phyloP scores from a whole-genome alignment of 257 asterid species.

The Solanum neorickii region DNA sequence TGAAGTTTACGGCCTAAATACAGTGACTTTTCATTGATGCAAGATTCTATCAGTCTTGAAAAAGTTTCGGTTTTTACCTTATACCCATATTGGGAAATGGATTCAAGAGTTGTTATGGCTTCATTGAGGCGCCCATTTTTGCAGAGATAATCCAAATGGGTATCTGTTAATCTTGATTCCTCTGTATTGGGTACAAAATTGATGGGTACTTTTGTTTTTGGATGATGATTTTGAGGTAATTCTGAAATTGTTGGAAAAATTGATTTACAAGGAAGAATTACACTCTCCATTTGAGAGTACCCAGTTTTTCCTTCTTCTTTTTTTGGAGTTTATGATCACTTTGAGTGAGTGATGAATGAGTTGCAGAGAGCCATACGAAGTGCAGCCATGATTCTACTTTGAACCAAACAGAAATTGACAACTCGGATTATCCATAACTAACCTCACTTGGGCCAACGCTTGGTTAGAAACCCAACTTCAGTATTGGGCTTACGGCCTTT shows the following conservation, averaged over 20 bases:
- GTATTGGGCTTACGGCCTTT: background rate
- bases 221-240: constrained; percentile 2
- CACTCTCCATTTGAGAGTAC: constrained; percentile 41
- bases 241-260: constrained; percentile 20
- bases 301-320: background rate
- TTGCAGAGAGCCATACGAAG: background rate
- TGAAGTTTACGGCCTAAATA: constrained; percentile 42
- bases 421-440: background rate
- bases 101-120: constrained; percentile 44
- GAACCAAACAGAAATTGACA: background rate
- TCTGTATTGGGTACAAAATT: constrained; percentile 2
- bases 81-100: constrained; percentile 17
- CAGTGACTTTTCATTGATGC: constrained; percentile 37
- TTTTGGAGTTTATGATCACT: background rate
- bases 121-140: constrained; percentile 40
- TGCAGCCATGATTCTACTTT: background rate
- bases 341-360: background rate
- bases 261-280: constrained; percentile 42
- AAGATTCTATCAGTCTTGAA: constrained; percentile 44
- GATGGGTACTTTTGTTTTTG: background rate
- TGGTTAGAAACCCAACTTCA: background rate
- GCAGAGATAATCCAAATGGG: constrained; percentile 54
- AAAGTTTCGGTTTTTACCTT: constrained; percentile 42
- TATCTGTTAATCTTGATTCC: constrained; percentile 15
- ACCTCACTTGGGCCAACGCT: background rate